These are phyloP conservation scores for Gaeumannomyces sp. DNA, from an alignment of 2,329 filamentous ascomycete genomes.

Conservation along the genomic window DNA sequence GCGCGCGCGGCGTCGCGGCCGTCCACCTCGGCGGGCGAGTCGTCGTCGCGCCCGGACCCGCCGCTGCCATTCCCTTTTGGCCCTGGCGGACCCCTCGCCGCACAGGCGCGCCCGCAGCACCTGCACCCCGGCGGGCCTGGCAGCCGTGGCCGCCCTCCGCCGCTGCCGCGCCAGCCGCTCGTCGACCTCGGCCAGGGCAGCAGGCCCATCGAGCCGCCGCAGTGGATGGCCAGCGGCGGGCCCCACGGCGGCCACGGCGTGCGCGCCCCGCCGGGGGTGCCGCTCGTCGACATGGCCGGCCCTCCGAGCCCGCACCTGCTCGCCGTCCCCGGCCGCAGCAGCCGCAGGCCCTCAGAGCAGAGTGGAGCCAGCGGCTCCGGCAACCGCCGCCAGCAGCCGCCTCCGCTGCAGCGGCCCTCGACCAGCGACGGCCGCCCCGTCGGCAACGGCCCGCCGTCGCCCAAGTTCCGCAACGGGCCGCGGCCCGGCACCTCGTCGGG, in stretches of 20 bases:
- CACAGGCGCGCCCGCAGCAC: neutral
- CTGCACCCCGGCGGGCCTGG: conserved; percentile 11
- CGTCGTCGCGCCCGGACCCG: conserved; percentile 11
- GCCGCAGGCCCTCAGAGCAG: conserved; percentile 3
- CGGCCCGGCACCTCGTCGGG: too few species aligned
- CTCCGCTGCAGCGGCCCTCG: neutral
- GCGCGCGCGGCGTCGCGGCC: conserved; percentile 10
- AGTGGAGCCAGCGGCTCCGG: too few species aligned
- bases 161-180: conserved; percentile 45
- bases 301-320: conserved; percentile 12
- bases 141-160: conserved; percentile 16
- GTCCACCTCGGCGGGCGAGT: conserved; percentile 14
- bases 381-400: neutral
- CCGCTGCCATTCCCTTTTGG: conserved; percentile 10
- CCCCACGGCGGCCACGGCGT: conserved; percentile 41
- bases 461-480: too few species aligned
- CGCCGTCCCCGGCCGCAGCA: neutral
- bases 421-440: conserved; percentile 4
- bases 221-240: conserved; percentile 35
- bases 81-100: conserved; percentile 1
- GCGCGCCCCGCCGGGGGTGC: conserved; percentile 33
- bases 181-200: conserved; percentile 55
- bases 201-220: conserved; percentile 56
- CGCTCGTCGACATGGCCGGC: conserved; percentile 38
- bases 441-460: neutral